Conservation (phyloP, 2,329 filamentous ascomycete genomes). For the Phialophora macrospora region DNA sequence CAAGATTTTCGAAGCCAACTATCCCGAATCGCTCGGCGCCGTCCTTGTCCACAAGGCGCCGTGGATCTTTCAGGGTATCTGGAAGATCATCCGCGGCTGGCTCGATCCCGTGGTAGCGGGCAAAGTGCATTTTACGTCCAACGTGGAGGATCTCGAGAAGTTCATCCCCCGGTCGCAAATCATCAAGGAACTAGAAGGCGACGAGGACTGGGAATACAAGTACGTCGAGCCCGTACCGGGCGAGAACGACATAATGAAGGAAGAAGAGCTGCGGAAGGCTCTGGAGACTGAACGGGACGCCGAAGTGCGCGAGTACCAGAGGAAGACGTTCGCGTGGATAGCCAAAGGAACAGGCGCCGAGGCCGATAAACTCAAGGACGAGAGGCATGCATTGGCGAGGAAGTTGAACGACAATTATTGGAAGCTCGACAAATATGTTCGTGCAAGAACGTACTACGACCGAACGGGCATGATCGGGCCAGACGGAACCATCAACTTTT, state of each 20-base stretch:
- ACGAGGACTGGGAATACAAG: constrained; percentile 80
- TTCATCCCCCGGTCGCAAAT: constrained; percentile 75
- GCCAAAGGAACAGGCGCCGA: constrained; percentile 54
- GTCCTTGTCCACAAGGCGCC: constrained; percentile 95
- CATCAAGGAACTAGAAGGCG: constrained; percentile 81
- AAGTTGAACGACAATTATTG: constrained; percentile 79
- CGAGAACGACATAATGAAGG: constrained; percentile 78
- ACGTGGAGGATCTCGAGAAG: constrained; percentile 73
- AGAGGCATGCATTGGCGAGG: constrained; percentile 66
- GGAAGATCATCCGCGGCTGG: constrained; percentile 95
- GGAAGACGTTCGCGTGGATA: constrained; percentile 77
- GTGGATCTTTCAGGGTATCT: constrained; percentile 98
- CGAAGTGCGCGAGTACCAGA: constrained; percentile 75
- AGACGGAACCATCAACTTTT: constrained; percentile 73
- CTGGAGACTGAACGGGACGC: constrained; percentile 67
- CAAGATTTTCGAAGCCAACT: constrained; percentile 98
- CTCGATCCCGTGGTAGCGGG: constrained; percentile 69
- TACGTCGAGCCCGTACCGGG: constrained; percentile 76
- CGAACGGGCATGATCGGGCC: constrained; percentile 72
- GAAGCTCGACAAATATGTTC: constrained; percentile 83
- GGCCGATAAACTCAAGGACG: constrained; percentile 57
- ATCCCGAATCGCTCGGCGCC: constrained; percentile 86
- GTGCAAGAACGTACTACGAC: constrained; percentile 84
- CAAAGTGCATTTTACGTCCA: constrained; percentile 48
- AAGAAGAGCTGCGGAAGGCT: constrained; percentile 67